A percentile compares a stretch with the other conserved stretches of the same genome.
Evolutionary conservation across 1,284 basidiomycete species (phyloP).

Genomic region (Fomes fomentarius): DNA sequence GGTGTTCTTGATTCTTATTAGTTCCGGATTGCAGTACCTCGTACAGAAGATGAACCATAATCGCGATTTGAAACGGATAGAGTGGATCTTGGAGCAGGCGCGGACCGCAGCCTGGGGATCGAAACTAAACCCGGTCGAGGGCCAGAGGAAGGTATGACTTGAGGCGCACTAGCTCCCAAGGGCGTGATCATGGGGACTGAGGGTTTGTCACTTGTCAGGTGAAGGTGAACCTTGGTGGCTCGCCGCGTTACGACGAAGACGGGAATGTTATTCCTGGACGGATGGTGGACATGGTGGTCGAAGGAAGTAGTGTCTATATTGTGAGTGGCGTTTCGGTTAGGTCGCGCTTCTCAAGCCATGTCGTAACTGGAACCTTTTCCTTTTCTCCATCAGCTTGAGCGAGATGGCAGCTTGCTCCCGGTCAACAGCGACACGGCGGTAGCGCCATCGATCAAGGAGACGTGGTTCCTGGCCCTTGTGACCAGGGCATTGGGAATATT

Average conservation of each 20-base stretch:
- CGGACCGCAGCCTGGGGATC: constrained; percentile 76
- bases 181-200: neutral
- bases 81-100: constrained; percentile 66
- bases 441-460: constrained; percentile 48
- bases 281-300: constrained; percentile 79
- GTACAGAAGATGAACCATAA: constrained; percentile 79
- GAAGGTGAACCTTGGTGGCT: constrained; percentile 67
- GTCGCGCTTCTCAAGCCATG: constrained; percentile 8
- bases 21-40: constrained; percentile 79
- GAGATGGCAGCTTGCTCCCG: constrained; percentile 54
- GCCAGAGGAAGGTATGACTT: constrained; percentile 67
- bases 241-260: constrained; percentile 54
- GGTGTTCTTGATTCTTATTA: constrained; percentile 73
- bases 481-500: constrained; percentile 38
- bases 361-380: too few species aligned
- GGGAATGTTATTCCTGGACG: constrained; percentile 52
- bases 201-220: constrained; percentile 50
- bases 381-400: constrained; percentile 34
- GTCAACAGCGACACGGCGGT: constrained; percentile 52
- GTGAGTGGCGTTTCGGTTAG: constrained; percentile 46
- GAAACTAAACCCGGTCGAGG: constrained; percentile 59
- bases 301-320: constrained; percentile 69
- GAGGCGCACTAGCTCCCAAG: neutral
- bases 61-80: constrained; percentile 72
- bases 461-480: constrained; percentile 54